Conservation (phyloP, 176 grass and related monocot species). For the Lolium perenne region DNA sequence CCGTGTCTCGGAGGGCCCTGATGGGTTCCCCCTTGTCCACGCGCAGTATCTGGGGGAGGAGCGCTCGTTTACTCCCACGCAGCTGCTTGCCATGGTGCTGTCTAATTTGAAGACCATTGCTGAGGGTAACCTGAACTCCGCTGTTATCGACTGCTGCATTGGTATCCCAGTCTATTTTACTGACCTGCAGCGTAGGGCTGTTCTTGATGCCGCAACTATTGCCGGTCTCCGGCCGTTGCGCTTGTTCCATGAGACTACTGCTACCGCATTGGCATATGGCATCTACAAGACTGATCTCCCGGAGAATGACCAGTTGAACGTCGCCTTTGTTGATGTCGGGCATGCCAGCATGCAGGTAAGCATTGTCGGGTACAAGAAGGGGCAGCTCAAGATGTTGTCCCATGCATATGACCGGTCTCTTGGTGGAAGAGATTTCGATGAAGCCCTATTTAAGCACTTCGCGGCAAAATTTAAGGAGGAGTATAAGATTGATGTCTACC, state of each 20-base stretch:
- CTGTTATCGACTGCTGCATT: slow-evolving; percentile 86
- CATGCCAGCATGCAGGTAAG: slow-evolving; percentile 92
- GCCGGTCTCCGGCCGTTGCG: slow-evolving; percentile 67
- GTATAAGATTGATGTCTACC: slow-evolving; percentile 77
- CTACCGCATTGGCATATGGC: slow-evolving; percentile 83
- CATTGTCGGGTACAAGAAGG: slow-evolving; percentile 66
- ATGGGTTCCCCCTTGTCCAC: slow-evolving; percentile 70
- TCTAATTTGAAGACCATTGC: slow-evolving; percentile 83
- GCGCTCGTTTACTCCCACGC: slow-evolving; percentile 63
- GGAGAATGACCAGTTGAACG: slow-evolving; percentile 68
- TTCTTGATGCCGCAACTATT: slow-evolving; percentile 73
- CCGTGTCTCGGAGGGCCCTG: slow-evolving; percentile 68
- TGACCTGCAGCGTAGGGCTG: slow-evolving; percentile 84
- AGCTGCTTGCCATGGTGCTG: slow-evolving; percentile 86
- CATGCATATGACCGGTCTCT: slow-evolving; percentile 70
- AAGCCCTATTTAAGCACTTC: slow-evolving; percentile 70
- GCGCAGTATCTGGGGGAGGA: slow-evolving; percentile 69
- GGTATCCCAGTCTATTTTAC: slow-evolving; percentile 85
- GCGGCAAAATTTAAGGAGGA: slow-evolving; percentile 66
- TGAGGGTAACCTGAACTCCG: slow-evolving; percentile 61
- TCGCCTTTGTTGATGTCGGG: slow-evolving; percentile 86
- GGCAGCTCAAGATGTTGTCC: slow-evolving; percentile 64
- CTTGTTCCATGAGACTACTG: slow-evolving; percentile 84
- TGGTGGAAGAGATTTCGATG: slow-evolving; percentile 84
- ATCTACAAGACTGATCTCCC: slow-evolving; percentile 92